These are phyloP conservation scores for Leishmania lainsoni DNA, from an alignment of 208 protist genomes.

Conservation along the genomic window DNA sequence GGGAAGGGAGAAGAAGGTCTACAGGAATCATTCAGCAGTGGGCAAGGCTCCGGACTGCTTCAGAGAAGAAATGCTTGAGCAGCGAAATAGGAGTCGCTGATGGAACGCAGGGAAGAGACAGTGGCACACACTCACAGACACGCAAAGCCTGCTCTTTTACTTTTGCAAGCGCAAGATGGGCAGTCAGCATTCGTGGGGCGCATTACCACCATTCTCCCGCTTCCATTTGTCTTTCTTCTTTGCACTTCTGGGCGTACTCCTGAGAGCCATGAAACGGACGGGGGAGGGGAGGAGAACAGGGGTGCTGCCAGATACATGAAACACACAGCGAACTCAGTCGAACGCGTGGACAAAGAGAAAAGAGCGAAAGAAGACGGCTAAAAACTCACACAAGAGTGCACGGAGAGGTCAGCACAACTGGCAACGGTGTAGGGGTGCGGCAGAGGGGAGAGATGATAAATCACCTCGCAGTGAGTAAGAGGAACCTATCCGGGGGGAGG, in stretches of 20 bases:
- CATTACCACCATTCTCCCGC: background rate
- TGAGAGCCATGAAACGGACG: background rate
- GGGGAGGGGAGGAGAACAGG: background rate
- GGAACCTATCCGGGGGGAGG: background rate
- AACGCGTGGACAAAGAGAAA: slow-evolving; percentile 4
- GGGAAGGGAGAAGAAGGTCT: background rate
- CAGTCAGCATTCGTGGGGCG: background rate
- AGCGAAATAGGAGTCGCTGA: background rate
- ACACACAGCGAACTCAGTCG: background rate
- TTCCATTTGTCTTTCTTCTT: background rate
- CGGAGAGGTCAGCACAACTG: background rate
- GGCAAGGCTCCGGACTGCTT: background rate
- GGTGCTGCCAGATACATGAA: slow-evolving; percentile 4
- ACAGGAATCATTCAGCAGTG: background rate
- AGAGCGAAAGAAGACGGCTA: background rate
- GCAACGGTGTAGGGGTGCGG: background rate
- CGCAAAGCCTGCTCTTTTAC: background rate
- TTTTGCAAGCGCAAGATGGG: background rate
- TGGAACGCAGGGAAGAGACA: background rate
- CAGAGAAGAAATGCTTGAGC: background rate
- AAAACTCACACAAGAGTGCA: background rate
- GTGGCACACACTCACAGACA: background rate
- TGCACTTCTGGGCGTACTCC: background rate
- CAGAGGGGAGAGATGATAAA: background rate
- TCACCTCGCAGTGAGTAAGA: background rate